These are phyloP conservation scores for Globisporangium cylindrosporum DNA, from an alignment of 352 stramenopile genomes.

Conservation along the genomic window DNA sequence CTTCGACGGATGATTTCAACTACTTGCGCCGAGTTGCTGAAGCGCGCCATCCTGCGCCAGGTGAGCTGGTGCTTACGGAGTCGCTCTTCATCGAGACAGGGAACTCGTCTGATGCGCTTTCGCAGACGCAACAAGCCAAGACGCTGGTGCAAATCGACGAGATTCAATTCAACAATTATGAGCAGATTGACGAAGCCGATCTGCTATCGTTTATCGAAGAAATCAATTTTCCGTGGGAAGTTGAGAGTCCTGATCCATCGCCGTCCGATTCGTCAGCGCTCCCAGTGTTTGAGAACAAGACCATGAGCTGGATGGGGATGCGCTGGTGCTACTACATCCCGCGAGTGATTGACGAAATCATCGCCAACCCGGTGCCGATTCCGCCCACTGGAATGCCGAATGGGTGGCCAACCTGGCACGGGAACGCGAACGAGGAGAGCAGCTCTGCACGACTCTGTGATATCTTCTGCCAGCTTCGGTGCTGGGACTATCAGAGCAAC, in stretches of 20 bases:
- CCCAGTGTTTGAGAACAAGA: slow-evolving; percentile 42
- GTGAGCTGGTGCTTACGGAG: slow-evolving; percentile 69
- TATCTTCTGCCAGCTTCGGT: slow-evolving; percentile 69
- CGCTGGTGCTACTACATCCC: slow-evolving; percentile 80
- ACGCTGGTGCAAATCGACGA: slow-evolving; percentile 20
- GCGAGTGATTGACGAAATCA: slow-evolving; percentile 46
- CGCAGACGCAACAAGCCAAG: neutral
- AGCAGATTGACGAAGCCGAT: slow-evolving; percentile 24
- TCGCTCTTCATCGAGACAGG: slow-evolving; percentile 64
- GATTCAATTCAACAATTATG: slow-evolving; percentile 25
- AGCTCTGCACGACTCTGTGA: slow-evolving; percentile 48
- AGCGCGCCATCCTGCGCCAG: slow-evolving; percentile 40
- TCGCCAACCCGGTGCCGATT: slow-evolving; percentile 54
- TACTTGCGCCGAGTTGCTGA: slow-evolving; percentile 49
- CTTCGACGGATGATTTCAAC: slow-evolving; percentile 58
- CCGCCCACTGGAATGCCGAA: slow-evolving; percentile 52
- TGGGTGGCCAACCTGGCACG: slow-evolving; percentile 63
- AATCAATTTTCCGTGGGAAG: slow-evolving; percentile 58
- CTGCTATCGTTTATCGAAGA: slow-evolving; percentile 45
- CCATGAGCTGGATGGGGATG: slow-evolving; percentile 73
- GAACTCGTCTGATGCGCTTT: slow-evolving; percentile 13
- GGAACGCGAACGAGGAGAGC: slow-evolving; percentile 27
- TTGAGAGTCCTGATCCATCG: slow-evolving; percentile 16
- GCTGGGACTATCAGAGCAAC: slow-evolving; percentile 53
- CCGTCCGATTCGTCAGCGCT: slow-evolving; percentile 20